Conservation (phyloP, 129 eudicot species). For the Centrapalus pauciflorus region DNA sequence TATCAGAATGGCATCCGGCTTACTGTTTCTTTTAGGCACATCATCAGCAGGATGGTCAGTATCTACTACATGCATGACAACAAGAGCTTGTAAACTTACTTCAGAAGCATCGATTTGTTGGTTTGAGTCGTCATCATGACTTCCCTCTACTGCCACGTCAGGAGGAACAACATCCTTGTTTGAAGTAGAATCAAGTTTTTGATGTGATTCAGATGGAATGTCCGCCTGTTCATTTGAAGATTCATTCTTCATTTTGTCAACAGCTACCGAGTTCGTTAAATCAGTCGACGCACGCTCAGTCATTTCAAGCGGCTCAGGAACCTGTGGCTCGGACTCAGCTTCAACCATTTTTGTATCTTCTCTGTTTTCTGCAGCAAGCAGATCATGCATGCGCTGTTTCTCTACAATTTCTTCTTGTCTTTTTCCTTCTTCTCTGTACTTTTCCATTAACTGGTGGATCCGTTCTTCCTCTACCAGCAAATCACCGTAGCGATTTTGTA, state of each 20-base stretch:
- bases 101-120: constrained; percentile 2
- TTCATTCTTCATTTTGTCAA: not conserved
- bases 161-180: too few relatives aligned
- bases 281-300: not conserved
- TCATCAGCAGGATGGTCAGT: constrained; percentile 2
- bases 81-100: not conserved
- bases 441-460: constrained; percentile 42
- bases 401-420: constrained; percentile 37
- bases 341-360: constrained; percentile 15
- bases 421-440: constrained; percentile 45
- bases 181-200: too few relatives aligned
- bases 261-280: not conserved
- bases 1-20: not conserved
- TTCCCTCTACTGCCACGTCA: too few relatives aligned
- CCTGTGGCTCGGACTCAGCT: constrained; percentile 8
- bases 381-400: constrained; percentile 32
- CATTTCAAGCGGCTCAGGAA: constrained; percentile 8
- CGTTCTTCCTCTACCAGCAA: constrained; percentile 56
- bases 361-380: constrained; percentile 17
- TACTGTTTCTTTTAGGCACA: constrained; percentile 14
- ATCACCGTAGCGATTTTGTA: constrained; percentile 76
- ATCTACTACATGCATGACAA: not conserved
- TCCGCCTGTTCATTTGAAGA: not conserved
- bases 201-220: not conserved
- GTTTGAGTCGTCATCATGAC: constrained; percentile 16